These are phyloP conservation scores for Magnaporthiopsis incrustans DNA, from an alignment of 2,329 filamentous ascomycete species.

Conservation along the genomic window DNA sequence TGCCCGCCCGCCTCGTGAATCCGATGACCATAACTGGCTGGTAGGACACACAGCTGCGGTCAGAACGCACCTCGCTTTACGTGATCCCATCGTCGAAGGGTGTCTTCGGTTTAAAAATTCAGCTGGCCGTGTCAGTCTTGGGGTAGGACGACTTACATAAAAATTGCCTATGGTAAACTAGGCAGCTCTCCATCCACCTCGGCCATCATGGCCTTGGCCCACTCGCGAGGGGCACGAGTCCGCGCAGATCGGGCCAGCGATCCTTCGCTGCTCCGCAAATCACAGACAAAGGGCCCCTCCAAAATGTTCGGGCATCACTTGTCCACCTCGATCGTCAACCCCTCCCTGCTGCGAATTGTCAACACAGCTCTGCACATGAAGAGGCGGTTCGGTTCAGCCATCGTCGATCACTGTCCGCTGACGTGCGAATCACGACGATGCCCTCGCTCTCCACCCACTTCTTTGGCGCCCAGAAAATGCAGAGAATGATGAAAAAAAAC, in stretches of 20 bases:
- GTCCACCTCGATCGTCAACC: not conserved
- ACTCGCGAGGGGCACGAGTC: not conserved
- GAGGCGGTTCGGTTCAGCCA: not conserved
- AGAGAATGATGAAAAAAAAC: not conserved
- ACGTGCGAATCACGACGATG: not conserved
- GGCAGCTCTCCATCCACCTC: not conserved
- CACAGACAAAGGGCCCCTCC: not conserved
- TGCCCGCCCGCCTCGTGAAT: not conserved
- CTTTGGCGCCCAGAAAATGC: not conserved
- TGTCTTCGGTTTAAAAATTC: not conserved
- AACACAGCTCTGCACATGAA: not conserved
- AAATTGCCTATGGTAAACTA: not conserved
- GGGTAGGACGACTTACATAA: not conserved
- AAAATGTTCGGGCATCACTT: not conserved
- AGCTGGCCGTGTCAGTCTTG: not conserved
- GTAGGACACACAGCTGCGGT: not conserved
- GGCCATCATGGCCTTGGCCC: not conserved
- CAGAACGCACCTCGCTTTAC: not conserved
- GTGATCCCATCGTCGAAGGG: not conserved
- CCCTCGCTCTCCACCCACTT: not conserved
- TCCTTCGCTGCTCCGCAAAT: not conserved
- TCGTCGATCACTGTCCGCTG: not conserved
- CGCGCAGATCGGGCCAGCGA: not conserved
- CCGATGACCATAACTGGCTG: not conserved
- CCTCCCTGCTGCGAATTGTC: not conserved